phyloP scores from a whole-genome alignment of 495 filamentous ascomycete species.

The Penicillium waksmanii region DNA sequence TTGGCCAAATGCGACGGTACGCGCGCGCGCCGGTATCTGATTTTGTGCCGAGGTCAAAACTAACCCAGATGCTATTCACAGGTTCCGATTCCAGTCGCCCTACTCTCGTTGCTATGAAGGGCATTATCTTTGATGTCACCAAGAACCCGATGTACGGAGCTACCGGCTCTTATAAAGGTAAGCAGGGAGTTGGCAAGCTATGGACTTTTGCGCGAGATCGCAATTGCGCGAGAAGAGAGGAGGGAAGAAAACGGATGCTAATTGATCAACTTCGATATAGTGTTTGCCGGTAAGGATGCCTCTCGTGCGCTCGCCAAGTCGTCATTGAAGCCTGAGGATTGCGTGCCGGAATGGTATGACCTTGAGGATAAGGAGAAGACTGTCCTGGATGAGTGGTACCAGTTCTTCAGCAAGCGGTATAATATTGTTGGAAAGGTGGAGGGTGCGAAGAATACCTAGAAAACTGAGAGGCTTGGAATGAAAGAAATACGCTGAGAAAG shows the following conservation, averaged over 20 bases:
- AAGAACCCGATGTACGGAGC: slow-evolving; percentile 83
- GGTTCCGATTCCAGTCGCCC: slow-evolving; percentile 67
- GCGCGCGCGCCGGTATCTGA: slow-evolving; percentile 5
- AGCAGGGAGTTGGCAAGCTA: background rate
- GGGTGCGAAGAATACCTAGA: slow-evolving; percentile 40
- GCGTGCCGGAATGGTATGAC: slow-evolving; percentile 80
- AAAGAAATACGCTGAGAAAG: background rate
- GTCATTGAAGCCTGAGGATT: slow-evolving; percentile 85
- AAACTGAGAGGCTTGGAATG: background rate
- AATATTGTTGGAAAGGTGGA: slow-evolving; percentile 85
- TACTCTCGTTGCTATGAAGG: slow-evolving; percentile 94
- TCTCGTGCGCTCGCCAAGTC: slow-evolving; percentile 86
- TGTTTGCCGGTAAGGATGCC: slow-evolving; percentile 93
- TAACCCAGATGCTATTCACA: slow-evolving; percentile 23
- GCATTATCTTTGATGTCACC: slow-evolving; percentile 90
- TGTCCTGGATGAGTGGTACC: slow-evolving; percentile 86
- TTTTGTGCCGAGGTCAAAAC: background rate
- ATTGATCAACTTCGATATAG: slow-evolving; percentile 46
- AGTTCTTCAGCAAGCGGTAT: slow-evolving; percentile 95
- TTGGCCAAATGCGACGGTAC: slow-evolving; percentile 82
- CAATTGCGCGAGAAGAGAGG: background rate
- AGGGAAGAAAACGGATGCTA: background rate
- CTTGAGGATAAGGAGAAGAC: slow-evolving; percentile 85
- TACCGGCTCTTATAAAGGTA: slow-evolving; percentile 49
- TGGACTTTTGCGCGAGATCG: no score